Evolutionary conservation across 176 grass and related monocot genomes (phyloP), one percentile per base, ranked within the genome.

Genomic region (Tillandsia fasciculata): DNA sequence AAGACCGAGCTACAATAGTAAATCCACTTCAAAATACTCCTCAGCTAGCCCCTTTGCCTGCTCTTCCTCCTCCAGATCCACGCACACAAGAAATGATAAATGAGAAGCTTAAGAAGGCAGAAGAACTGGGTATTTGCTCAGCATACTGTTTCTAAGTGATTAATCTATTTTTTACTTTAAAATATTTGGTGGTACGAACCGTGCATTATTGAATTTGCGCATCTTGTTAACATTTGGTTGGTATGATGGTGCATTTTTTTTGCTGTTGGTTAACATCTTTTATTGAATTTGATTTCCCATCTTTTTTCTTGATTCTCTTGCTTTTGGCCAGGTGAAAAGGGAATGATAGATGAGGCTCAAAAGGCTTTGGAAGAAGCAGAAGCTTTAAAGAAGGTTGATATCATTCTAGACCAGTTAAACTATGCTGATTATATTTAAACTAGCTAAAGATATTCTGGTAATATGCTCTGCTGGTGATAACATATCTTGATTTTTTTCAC

Each of bases 361-460:
- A 97, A 97, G 75, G 13, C 87, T 78, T 78, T 97, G 42, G 89
- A 97, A 83, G 89, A 97, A 76, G 89, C 94, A 74, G 89, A 97
- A 87, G 94, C 94, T 82, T 72, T 97, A 22, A 93, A 84, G 77
- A 97, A 92, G 89, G 94, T 92, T 78, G 29, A 51, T 73, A 11
- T 76, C 64, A 58, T 68, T 64, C 58, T 76, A 73, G 64, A 59
- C 1, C 9, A 65, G 74, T 77, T 77, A 72, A 67, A 81, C 63
- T 27, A 52, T 22, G 47, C 42, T 64, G 49, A 24, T 82, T 23
- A 23, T 42, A 42, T 42, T 42, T 42, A 42, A 42, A 42, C 33
- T 42, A 42, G 33, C 33, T 42, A 42, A 42, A 42, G 33, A 42
- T 42, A 42, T 4, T 42, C 3, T 42, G 33, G 33, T 42, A 42